Conservation (phyloP, 345 rosid genomes). For the Ceriops zippeliana region DNA sequence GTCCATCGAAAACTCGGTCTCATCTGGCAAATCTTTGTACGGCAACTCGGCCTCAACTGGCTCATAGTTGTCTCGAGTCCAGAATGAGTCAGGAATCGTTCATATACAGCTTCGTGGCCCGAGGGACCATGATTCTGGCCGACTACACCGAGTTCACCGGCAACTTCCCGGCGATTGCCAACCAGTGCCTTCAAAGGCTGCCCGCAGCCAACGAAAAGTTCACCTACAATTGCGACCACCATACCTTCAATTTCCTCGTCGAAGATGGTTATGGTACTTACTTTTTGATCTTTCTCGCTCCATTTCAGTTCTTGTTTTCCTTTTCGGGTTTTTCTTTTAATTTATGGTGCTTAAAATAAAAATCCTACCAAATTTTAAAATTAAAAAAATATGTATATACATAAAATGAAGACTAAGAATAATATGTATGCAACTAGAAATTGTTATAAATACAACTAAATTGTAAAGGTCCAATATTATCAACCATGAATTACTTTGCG, state of each 20-base stretch:
- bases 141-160: constrained; percentile 99
- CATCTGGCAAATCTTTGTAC: neutral
- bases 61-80: neutral
- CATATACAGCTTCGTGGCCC: constrained; percentile 94
- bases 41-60: neutral
- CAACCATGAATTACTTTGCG: no score
- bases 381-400: no score
- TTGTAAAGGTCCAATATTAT: no score
- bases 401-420: no score
- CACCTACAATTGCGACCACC: constrained; percentile 97
- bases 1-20: neutral
- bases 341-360: no score
- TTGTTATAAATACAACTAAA: no score
- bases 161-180: constrained; percentile 92
- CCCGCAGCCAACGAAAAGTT: constrained; percentile 90
- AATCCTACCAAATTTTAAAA: no score
- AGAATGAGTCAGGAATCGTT: constrained; percentile 81
- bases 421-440: no score
- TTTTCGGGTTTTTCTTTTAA: no score
- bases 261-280: constrained; percentile 82
- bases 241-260: constrained; percentile 91
- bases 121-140: constrained; percentile 86
- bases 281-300: neutral
- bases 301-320: no score
- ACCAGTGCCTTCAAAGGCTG: constrained; percentile 85